These are phyloP conservation scores for Huntiella savannae DNA, from an alignment of 2,329 filamentous ascomycete genomes.

Conservation along the genomic window DNA sequence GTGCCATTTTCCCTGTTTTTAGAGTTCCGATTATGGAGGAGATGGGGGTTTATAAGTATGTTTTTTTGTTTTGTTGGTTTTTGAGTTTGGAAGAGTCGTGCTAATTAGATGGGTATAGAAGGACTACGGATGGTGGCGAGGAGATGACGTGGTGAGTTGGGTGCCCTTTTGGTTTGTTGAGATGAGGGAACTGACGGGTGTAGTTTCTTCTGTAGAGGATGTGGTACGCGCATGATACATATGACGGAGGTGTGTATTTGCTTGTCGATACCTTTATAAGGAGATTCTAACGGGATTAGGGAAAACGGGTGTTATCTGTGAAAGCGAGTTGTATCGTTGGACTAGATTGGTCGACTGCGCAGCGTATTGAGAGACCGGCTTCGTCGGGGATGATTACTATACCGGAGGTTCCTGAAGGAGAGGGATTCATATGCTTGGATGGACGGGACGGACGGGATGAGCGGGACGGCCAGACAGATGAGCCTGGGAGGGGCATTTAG, in stretches of 20 bases:
- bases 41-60: constrained; percentile 36
- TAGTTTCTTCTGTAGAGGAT: constrained; percentile 47
- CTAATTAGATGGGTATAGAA: not conserved
- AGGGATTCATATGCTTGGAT: constrained; percentile 13
- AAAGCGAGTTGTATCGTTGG: constrained; percentile 49
- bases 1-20: constrained; percentile 52
- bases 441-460: too few relatives aligned
- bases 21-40: constrained; percentile 29
- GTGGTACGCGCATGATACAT: constrained; percentile 48
- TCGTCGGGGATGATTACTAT: constrained; percentile 49
- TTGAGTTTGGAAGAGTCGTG: not conserved
- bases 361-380: constrained; percentile 44
- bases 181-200: not conserved
- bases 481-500: too few relatives aligned
- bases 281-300: too few relatives aligned
- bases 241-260: constrained; percentile 29
- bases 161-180: too few relatives aligned
- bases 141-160: constrained; percentile 33
- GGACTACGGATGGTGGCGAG: constrained; percentile 25
- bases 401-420: constrained; percentile 40
- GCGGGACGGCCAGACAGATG: too few relatives aligned
- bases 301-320: constrained; percentile 31
- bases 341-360: constrained; percentile 36
- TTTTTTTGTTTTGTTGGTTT: too few relatives aligned
- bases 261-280: not conserved